These are phyloP conservation scores for Pythium insidiosum DNA, from an alignment of 352 stramenopile genomes.

Conservation along the genomic window DNA sequence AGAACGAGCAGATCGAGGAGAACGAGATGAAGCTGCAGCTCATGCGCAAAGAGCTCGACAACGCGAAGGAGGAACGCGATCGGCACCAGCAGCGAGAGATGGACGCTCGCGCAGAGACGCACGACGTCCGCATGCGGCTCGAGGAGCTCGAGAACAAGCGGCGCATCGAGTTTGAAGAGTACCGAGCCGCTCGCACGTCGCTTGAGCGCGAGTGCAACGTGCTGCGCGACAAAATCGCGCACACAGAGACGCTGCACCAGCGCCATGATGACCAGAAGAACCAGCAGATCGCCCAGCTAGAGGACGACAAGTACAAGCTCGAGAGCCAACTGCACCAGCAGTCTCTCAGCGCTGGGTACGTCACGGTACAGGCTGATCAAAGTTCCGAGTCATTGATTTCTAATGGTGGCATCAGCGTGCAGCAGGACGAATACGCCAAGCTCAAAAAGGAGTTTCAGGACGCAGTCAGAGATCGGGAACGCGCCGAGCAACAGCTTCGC, in stretches of 20 bases:
- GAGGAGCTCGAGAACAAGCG: conserved; percentile 57
- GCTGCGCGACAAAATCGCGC: conserved; percentile 43
- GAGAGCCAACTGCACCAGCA: conserved; percentile 45
- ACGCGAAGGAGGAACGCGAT: conserved; percentile 46
- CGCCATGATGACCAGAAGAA: conserved; percentile 43
- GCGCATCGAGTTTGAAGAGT: conserved; percentile 69
- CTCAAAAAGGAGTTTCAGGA: conserved; percentile 48
- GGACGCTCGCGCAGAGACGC: conserved; percentile 40
- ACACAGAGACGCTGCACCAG: conserved; percentile 29
- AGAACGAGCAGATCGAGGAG: conserved; percentile 50
- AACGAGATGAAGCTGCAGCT: conserved; percentile 35
- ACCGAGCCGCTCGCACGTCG: conserved; percentile 28
- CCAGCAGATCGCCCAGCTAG: conserved; percentile 44
- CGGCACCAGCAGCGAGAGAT: conserved; percentile 52
- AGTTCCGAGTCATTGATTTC: no score
- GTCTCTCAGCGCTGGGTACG: conserved; percentile 29
- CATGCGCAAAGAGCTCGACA: conserved; percentile 30
- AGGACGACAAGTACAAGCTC: conserved; percentile 53
- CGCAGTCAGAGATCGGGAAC: conserved; percentile 28
- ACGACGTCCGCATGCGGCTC: conserved; percentile 58
- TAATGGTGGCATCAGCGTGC: no score
- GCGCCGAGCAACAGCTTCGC: conserved; percentile 27
- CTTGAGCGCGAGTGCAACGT: conserved; percentile 49
- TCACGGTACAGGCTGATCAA: no score
- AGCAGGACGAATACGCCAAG: conserved; percentile 45